Evolutionary conservation across 371 early-diverging fungal genomes (phyloP).

Genomic region (Coemansia sp.): DNA sequence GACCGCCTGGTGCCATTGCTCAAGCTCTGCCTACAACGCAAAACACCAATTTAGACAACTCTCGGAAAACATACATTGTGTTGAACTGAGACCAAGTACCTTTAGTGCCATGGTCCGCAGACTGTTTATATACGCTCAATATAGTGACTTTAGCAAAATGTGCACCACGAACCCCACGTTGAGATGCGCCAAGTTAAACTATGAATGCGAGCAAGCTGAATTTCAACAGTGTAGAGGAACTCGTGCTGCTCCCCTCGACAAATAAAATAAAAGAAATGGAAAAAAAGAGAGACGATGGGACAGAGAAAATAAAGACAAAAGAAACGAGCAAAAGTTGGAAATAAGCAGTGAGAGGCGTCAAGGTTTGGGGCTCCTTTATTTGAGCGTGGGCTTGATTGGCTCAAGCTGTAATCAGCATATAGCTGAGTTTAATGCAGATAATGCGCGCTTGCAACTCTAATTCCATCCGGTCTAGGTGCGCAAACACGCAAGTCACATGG

Average conservation of each 20-base stretch:
- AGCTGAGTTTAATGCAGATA: too few relatives aligned
- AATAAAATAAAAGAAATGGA: not conserved
- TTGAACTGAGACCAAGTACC: not conserved
- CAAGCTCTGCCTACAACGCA: slow-evolving; percentile 59
- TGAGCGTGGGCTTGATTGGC: not conserved
- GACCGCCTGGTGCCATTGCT: slow-evolving; percentile 74
- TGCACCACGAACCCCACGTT: too few relatives aligned
- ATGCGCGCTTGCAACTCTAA: too few relatives aligned
- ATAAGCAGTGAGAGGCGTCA: not conserved
- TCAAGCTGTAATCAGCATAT: too few relatives aligned
- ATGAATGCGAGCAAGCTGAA: not conserved
- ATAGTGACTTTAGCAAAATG: too few relatives aligned
- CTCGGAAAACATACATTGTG: too few relatives aligned
- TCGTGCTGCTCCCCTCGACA: not conserved
- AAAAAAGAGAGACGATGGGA: not conserved
- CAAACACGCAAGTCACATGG: too few relatives aligned
- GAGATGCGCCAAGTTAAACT: too few relatives aligned
- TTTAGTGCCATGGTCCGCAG: slow-evolving; percentile 15
- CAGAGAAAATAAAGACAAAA: not conserved
- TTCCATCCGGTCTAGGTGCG: too few relatives aligned
- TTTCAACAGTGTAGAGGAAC: not conserved
- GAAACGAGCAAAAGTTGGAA: not conserved
- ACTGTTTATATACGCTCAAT: not conserved
- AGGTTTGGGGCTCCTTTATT: not conserved
- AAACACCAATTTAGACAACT: not conserved